Conservation (phyloP, 768 basidiomycete genomes). For the Lentinula aciculospora region DNA sequence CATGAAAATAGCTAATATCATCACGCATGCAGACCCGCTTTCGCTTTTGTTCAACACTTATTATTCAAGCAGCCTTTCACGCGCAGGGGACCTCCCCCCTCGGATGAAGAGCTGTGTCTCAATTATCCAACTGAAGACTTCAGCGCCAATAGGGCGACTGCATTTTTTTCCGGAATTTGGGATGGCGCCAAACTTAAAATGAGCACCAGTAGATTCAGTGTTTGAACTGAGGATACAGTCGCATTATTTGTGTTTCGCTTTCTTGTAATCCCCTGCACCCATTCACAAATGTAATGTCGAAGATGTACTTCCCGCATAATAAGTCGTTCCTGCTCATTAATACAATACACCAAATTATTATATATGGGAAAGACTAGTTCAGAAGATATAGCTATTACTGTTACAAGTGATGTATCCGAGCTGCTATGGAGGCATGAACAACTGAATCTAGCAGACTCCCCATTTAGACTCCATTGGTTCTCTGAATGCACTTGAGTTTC, state of each 20-base stretch:
- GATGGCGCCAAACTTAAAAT: slow-evolving; percentile 1
- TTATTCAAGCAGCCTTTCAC: slow-evolving; percentile 46
- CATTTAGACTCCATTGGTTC: too few species aligned
- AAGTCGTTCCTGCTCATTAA: too few species aligned
- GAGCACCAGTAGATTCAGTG: slow-evolving; percentile 1
- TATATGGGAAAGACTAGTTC: too few species aligned
- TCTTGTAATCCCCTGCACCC: background rate
- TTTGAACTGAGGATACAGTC: too few species aligned
- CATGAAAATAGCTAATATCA: background rate
- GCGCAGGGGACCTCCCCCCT: slow-evolving; percentile 19
- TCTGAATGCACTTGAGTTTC: too few species aligned
- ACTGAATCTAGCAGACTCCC: too few species aligned
- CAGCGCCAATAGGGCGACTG: slow-evolving; percentile 11
- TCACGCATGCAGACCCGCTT: slow-evolving; percentile 33
- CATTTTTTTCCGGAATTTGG: slow-evolving; percentile 17
- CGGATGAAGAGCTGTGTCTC: slow-evolving; percentile 15
- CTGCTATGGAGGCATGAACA: too few species aligned
- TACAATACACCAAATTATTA: too few species aligned
- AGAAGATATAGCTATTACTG: too few species aligned
- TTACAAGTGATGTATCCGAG: too few species aligned
- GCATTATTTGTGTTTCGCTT: background rate
- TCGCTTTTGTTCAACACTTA: slow-evolving; percentile 50
- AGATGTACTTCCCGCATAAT: too few species aligned
- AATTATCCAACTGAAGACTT: slow-evolving; percentile 14
- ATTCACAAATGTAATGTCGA: too few species aligned